Conservation (phyloP, 1,139 yeast species). For the Debaryomyces singareniensis region DNA sequence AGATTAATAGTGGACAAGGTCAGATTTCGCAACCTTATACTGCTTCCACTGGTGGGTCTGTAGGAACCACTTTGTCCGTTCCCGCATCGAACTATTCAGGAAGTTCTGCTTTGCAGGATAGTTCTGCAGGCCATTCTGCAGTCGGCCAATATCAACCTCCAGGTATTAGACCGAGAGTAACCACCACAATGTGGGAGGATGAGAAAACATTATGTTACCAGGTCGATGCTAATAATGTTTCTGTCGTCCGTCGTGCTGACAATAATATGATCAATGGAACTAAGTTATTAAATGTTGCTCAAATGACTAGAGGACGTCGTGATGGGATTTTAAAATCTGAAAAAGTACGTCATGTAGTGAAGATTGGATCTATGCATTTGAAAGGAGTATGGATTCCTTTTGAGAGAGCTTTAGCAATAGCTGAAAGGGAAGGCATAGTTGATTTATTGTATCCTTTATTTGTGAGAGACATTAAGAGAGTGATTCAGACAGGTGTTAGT, state of each 20-base stretch:
- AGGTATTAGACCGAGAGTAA: slow-evolving; percentile 72
- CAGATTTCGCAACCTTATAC: slow-evolving; percentile 6
- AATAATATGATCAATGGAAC: slow-evolving; percentile 97
- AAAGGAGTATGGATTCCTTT: slow-evolving; percentile 99
- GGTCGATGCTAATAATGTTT: slow-evolving; percentile 87
- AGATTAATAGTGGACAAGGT: slow-evolving; percentile 1
- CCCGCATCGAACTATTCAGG: neutral
- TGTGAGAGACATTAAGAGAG: slow-evolving; percentile 77
- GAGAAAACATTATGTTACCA: slow-evolving; percentile 92
- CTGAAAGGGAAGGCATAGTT: slow-evolving; percentile 82
- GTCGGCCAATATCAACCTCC: slow-evolving; percentile 48
- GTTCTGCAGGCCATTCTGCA: slow-evolving; percentile 16
- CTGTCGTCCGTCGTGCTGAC: slow-evolving; percentile 86
- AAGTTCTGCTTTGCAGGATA: neutral
- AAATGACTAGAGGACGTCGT: slow-evolving; percentile 52
- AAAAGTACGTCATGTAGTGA: slow-evolving; percentile 84
- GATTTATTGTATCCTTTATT: slow-evolving; percentile 83
- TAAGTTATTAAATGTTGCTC: slow-evolving; percentile 54
- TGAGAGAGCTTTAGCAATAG: slow-evolving; percentile 87
- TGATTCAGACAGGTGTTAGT: slow-evolving; percentile 51
- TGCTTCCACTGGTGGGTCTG: slow-evolving; percentile 3
- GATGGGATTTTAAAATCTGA: slow-evolving; percentile 73
- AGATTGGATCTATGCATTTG: slow-evolving; percentile 94
- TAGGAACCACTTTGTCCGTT: neutral
- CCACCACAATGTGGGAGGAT: slow-evolving; percentile 97